These are phyloP conservation scores for Eucalyptus curtisii DNA, from an alignment of 345 rosid species.

Conservation along the genomic window DNA sequence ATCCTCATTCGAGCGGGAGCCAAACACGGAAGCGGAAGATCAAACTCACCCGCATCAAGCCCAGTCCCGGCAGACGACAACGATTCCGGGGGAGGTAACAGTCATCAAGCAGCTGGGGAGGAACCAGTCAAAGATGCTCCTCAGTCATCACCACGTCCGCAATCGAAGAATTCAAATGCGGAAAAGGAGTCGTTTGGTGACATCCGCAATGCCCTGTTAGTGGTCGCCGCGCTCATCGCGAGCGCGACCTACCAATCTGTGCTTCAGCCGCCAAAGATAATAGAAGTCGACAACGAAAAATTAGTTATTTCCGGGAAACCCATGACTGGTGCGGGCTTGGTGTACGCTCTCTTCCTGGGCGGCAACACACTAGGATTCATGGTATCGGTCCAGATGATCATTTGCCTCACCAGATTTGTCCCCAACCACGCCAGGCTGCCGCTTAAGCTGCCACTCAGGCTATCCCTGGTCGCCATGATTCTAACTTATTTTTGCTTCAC, in stretches of 20 bases:
- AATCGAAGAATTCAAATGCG: too few species aligned
- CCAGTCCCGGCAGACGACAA: not conserved
- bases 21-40: not conserved
- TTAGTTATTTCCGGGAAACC: too few species aligned
- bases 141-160: not conserved
- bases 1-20: not conserved
- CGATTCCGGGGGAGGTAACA: not conserved
- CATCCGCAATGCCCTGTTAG: not conserved
- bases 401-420: not conserved
- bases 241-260: not conserved
- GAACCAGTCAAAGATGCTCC: not conserved
- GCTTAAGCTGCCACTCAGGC: not conserved
- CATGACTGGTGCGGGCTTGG: not conserved
- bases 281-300: too few species aligned
- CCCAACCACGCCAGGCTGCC: not conserved
- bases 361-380: not conserved
- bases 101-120: not conserved
- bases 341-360: not conserved
- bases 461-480: too few species aligned
- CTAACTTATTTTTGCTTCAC: too few species aligned
- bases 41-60: not conserved
- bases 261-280: not conserved
- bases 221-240: rapidly evolving
- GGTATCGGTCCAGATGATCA: not conserved
- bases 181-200: not conserved